A percentile compares a stretch with the other conserved stretches of the same genome.
Evolutionary conservation across 2,329 filamentous ascomycete genomes (phyloP).

Genomic region (Ambrosiella cleistominuta): DNA sequence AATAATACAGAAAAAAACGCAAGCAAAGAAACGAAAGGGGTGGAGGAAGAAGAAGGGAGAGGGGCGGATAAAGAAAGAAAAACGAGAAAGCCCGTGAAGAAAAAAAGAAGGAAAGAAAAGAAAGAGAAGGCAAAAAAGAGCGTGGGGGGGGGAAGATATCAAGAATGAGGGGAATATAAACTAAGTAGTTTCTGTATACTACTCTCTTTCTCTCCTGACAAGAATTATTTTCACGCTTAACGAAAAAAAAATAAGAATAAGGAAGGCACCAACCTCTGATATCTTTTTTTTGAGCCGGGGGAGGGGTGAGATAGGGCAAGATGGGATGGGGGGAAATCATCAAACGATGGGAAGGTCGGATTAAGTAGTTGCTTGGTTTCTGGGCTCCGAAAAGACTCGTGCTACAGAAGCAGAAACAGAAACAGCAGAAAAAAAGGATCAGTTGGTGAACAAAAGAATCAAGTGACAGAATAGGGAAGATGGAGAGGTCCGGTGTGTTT

Average conservation of each 20-base stretch:
- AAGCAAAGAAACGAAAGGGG: slow-evolving; percentile 8
- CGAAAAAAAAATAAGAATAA: neutral
- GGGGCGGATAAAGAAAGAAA: slow-evolving; percentile 4
- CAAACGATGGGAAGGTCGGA: no score
- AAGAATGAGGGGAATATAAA: neutral
- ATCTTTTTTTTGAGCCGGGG: no score
- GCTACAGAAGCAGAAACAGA: no score
- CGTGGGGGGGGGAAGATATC: neutral
- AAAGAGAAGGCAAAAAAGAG: slow-evolving; percentile 26
- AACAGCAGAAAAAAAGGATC: no score
- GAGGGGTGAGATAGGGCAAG: no score
- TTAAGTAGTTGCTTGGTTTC: no score
- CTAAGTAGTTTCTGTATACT: neutral
- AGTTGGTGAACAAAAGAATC: no score
- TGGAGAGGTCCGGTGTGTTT: no score
- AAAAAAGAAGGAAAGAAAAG: slow-evolving; percentile 20
- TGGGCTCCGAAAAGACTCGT: no score
- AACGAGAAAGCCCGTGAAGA: slow-evolving; percentile 15
- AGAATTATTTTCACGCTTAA: neutral
- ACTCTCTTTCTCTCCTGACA: neutral
- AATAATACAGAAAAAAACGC: slow-evolving; percentile 18
- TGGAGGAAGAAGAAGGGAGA: neutral
- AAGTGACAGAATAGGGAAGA: no score
- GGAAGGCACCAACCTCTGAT: no score
- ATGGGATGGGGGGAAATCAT: no score